phyloP scores from a whole-genome alignment of 2,329 filamentous ascomycete species.

The Alternaria hordeiaustralica region DNA sequence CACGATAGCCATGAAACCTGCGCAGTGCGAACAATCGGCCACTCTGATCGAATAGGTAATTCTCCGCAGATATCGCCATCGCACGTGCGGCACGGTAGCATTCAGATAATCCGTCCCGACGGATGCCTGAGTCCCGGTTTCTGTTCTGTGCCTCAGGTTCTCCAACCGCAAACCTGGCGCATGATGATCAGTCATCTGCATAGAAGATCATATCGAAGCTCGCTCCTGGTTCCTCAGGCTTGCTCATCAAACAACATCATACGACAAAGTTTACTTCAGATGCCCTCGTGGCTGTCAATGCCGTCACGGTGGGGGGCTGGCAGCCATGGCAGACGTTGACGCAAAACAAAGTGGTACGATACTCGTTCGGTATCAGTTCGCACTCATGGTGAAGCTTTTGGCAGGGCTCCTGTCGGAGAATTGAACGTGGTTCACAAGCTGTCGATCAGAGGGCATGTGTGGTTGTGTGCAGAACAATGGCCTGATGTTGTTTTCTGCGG shows the following conservation, averaged over 20 bases:
- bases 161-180: slow-evolving; percentile 4
- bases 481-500: slow-evolving; percentile 39
- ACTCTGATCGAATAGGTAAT: slow-evolving; percentile 8
- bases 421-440: slow-evolving; percentile 2
- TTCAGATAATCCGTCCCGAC: slow-evolving; percentile 23
- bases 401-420: slow-evolving; percentile 11
- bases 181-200: slow-evolving; percentile 15
- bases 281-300: slow-evolving; percentile 22
- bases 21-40: background rate
- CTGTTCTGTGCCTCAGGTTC: slow-evolving; percentile 34
- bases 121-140: slow-evolving; percentile 46
- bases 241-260: slow-evolving; percentile 44
- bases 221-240: slow-evolving; percentile 20
- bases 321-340: slow-evolving; percentile 29
- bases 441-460: slow-evolving; percentile 5
- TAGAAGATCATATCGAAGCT: slow-evolving; percentile 20
- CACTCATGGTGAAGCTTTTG: slow-evolving; percentile 18
- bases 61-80: slow-evolving; percentile 9
- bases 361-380: slow-evolving; percentile 37
- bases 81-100: slow-evolving; percentile 9
- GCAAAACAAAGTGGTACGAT: slow-evolving; percentile 44
- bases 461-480: slow-evolving; percentile 34
- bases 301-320: slow-evolving; percentile 7
- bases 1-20: background rate
- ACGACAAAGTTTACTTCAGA: slow-evolving; percentile 47